Evolutionary conservation across 2,329 filamentous ascomycete species (phyloP).

Genomic region (Tolypocladium inflatum): DNA sequence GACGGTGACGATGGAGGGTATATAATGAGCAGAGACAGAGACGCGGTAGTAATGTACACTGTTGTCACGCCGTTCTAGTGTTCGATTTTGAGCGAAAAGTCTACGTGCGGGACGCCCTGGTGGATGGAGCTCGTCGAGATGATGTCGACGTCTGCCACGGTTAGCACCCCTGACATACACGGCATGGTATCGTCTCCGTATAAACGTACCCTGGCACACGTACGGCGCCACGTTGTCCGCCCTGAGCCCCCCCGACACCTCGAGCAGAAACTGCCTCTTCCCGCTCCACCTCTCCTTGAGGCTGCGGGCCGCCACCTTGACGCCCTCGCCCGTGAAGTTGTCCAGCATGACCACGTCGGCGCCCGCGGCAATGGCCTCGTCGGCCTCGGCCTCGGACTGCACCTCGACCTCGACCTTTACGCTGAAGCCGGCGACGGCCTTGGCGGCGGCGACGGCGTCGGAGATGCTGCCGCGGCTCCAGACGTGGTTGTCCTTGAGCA

Average conservation of each 20-base stretch:
- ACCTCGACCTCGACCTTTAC: constrained; percentile 97
- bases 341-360: constrained; percentile 97
- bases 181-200: background rate
- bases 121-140: constrained; percentile 95
- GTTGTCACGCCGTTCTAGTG: constrained; percentile 15
- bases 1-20: background rate
- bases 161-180: background rate
- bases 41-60: background rate
- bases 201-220: constrained; percentile 57
- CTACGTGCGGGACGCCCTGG: constrained; percentile 86
- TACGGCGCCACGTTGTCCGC: constrained; percentile 75
- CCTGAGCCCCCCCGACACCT: constrained; percentile 86
- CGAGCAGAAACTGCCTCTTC: constrained; percentile 66
- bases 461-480: constrained; percentile 85
- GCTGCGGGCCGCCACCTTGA: constrained; percentile 62
- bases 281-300: constrained; percentile 76
- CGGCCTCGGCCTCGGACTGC: constrained; percentile 75
- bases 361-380: constrained; percentile 82
- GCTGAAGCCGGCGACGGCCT: constrained; percentile 76
- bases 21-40: background rate
- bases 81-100: constrained; percentile 88
- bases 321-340: constrained; percentile 77
- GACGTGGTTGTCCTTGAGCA: constrained; percentile 99
- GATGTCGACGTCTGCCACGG: constrained; percentile 72
- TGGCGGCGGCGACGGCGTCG: constrained; percentile 75